Percentiles rank a stretch among this genome's conserved stretches.
Conservation (phyloP, 2,329 filamentous ascomycete genomes). For the Aquanectria penicillioides region DNA sequence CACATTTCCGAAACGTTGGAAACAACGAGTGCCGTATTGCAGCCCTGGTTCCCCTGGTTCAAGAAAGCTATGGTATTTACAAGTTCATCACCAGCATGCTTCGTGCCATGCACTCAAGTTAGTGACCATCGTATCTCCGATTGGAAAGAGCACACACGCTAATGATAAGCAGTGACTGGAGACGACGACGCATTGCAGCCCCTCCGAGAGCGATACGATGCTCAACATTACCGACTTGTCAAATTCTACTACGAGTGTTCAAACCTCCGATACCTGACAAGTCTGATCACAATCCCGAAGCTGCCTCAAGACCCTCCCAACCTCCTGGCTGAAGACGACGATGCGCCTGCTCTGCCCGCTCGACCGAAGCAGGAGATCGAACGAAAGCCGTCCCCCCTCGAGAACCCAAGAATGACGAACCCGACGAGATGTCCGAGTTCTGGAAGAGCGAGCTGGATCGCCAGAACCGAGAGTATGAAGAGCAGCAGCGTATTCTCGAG, state of each 20-base stretch:
- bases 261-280: constrained; percentile 95
- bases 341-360: constrained; percentile 82
- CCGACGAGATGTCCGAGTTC: constrained; percentile 96
- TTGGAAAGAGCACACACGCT: constrained; percentile 10
- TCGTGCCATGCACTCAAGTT: constrained; percentile 95
- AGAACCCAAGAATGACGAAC: constrained; percentile 77
- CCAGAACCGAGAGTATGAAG: constrained; percentile 94
- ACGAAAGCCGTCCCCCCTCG: constrained; percentile 76
- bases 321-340: constrained; percentile 84
- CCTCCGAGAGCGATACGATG: constrained; percentile 87
- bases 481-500: constrained; percentile 88
- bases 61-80: constrained; percentile 99
- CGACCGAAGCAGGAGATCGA: constrained; percentile 81
- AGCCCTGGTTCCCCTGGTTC: constrained; percentile 89
- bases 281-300: constrained; percentile 94
- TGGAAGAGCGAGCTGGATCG: constrained; percentile 94
- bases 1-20: constrained; percentile 88
- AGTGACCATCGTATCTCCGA: constrained; percentile 44
- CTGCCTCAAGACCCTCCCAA: constrained; percentile 94
- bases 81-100: constrained; percentile 99
- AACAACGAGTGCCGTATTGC: constrained; percentile 98
- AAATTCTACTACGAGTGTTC: constrained; percentile 99
- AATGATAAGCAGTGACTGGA: constrained; percentile 72
- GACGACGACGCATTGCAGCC: constrained; percentile 93
- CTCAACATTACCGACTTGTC: constrained; percentile 94